Evolutionary conservation across 2,329 filamentous ascomycete species (phyloP).

Genomic region (Cytospora leucostoma): DNA sequence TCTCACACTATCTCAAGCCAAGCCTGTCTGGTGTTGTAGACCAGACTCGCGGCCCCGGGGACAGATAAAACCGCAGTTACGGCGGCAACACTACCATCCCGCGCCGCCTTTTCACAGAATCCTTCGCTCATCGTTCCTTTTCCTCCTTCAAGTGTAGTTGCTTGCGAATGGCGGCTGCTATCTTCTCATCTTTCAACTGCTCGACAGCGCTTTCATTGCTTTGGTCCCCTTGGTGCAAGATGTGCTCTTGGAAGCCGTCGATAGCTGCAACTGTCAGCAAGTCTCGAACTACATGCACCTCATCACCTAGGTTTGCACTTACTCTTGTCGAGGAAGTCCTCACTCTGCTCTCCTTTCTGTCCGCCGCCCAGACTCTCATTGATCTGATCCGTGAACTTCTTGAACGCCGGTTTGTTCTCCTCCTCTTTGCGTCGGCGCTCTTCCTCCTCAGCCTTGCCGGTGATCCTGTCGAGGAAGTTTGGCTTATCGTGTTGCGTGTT

Average conservation of each 20-base stretch:
- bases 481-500: constrained; percentile 6
- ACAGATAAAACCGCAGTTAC: too few species aligned
- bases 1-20: too few species aligned
- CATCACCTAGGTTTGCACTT: background rate
- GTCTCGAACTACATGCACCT: background rate
- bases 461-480: constrained; percentile 21
- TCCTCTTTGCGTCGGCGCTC: constrained; percentile 22
- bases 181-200: constrained; percentile 81
- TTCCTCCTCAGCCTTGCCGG: constrained; percentile 24
- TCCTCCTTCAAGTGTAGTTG: constrained; percentile 45
- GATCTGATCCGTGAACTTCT: constrained; percentile 56
- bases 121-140: constrained; percentile 3
- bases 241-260: constrained; percentile 75
- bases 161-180: constrained; percentile 69
- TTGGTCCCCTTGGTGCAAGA: constrained; percentile 71
- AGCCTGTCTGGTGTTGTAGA: too few species aligned
- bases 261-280: constrained; percentile 54
- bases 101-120: too few species aligned
- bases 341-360: constrained; percentile 73
- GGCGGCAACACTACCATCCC: too few species aligned
- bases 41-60: too few species aligned
- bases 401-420: constrained; percentile 14
- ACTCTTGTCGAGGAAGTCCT: constrained; percentile 82
- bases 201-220: constrained; percentile 72
- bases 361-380: constrained; percentile 74